Evolutionary conservation across 2,329 filamentous ascomycete genomes (phyloP), one percentile per base, ranked within the genome.

Genomic region (Escovopsis sp.): DNA sequence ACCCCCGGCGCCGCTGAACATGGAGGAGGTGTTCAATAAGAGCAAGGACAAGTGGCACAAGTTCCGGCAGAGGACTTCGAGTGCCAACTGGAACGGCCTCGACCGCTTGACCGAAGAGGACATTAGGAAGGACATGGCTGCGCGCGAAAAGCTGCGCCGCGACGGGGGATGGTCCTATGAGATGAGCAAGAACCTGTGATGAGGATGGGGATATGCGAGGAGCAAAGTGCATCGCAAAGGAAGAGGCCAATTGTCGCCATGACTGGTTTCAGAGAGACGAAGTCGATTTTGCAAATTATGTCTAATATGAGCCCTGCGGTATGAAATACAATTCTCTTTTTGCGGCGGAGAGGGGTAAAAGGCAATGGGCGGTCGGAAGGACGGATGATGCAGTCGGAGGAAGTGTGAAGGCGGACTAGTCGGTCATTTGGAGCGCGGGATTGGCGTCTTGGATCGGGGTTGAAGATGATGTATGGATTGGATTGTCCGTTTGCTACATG

Each of bases 11-110:
- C 84, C 87, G 11, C 70, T 98, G 49, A 85, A 86, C 54, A 91
- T 98, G 81, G 93, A 98, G 54, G 88, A 96, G 57, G 87, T 95
- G 29, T 98, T 98, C 63, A 82, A 74, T 61, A 85, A 87, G 59
- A 88, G 83, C 61, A 87, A 87, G 59, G 86, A 89, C 43, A 70
- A 82, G 48, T 78, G 84, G 59, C 84, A 84, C 67, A 84, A 86
- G 56, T 96, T 95, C 70, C 77, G 93, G 14, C 80, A 84, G 40
- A 75, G 91, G 43, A 95, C 89, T 5, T 94, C 85, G 51, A 94
- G 86, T 61, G 93, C 93, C 31, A 93, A 94, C 64, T 98, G 91
- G 91, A 81, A 75, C 54, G 74, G 84, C 42, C 70, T 81, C 3
- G 93, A 98, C 51, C 64, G 70, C 41, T 68, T 98, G 51, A 95